Conservation (phyloP, 345 rosid species). For the Syzygium jambos region DNA sequence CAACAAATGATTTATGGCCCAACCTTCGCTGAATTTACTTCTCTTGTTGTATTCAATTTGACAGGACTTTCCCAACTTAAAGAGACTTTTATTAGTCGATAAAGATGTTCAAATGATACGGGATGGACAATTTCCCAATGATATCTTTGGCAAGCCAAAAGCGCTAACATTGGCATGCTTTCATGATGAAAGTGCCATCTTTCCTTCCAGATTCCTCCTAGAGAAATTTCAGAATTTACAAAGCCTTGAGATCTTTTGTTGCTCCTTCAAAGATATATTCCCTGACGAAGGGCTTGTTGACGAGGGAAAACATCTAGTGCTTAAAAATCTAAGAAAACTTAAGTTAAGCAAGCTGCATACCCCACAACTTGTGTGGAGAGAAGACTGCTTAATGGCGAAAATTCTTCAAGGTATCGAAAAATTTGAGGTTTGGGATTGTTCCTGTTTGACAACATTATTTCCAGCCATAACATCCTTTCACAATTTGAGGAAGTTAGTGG, state of each 20-base stretch:
- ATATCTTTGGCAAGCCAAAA: not conserved
- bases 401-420: fast-evolving
- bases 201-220: not conserved
- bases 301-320: fast-evolving
- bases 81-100: not conserved
- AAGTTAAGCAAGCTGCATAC: not conserved
- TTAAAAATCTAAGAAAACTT: no score
- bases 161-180: not conserved
- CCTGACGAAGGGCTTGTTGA: not conserved
- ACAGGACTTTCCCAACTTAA: not conserved
- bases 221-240: no score
- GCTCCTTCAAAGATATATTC: not conserved
- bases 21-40: not conserved
- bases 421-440: not conserved
- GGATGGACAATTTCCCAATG: not conserved
- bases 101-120: not conserved
- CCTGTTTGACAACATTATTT: not conserved
- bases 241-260: not conserved
- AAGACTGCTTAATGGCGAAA: not conserved
- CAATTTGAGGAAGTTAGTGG: fast-evolving
- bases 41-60: not conserved
- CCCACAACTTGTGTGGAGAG: no score
- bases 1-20: fast-evolving
- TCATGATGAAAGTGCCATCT: fast-evolving
- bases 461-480: fast-evolving